Percentiles rank a stretch among this genome's conserved stretches.
phyloP scores from a whole-genome alignment of 495 filamentous ascomycete genomes.

The Ramalina peruviana region DNA sequence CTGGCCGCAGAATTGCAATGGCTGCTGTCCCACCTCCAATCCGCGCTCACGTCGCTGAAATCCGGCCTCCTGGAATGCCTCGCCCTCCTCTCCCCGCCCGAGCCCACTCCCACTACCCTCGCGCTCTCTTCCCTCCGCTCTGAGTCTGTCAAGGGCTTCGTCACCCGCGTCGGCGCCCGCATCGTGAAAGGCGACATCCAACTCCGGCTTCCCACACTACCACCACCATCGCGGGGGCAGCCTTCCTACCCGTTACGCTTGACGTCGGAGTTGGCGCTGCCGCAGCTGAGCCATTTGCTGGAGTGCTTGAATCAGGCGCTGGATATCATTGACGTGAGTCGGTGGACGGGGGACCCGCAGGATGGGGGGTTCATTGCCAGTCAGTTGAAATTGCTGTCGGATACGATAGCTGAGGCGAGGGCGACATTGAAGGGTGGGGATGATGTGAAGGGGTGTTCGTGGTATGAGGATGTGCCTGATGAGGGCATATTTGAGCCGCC shows the following conservation, averaged over 20 bases:
- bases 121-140: constrained; percentile 76
- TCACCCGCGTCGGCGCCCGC: constrained; percentile 66
- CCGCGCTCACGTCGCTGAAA: constrained; percentile 63
- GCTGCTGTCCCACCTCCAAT: constrained; percentile 67
- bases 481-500: constrained; percentile 44
- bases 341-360: constrained; percentile 45
- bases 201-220: constrained; percentile 34
- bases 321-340: constrained; percentile 64
- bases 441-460: constrained; percentile 36
- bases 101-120: constrained; percentile 64
- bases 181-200: constrained; percentile 57
- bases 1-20: constrained; percentile 69
- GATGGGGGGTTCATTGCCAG: constrained; percentile 58
- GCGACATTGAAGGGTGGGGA: constrained; percentile 37
- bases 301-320: constrained; percentile 64
- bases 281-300: constrained; percentile 54
- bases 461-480: constrained; percentile 37
- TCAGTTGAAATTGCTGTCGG: constrained; percentile 63
- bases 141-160: constrained; percentile 80
- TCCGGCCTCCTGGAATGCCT: constrained; percentile 81
- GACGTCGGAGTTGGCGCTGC: constrained; percentile 39
- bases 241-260: constrained; percentile 28
- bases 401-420: constrained; percentile 58
- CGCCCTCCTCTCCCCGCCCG: constrained; percentile 63
- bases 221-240: constrained; percentile 27